phyloP scores from a whole-genome alignment of 495 filamentous ascomycete genomes.

The Podospora pseudopauciseta region DNA sequence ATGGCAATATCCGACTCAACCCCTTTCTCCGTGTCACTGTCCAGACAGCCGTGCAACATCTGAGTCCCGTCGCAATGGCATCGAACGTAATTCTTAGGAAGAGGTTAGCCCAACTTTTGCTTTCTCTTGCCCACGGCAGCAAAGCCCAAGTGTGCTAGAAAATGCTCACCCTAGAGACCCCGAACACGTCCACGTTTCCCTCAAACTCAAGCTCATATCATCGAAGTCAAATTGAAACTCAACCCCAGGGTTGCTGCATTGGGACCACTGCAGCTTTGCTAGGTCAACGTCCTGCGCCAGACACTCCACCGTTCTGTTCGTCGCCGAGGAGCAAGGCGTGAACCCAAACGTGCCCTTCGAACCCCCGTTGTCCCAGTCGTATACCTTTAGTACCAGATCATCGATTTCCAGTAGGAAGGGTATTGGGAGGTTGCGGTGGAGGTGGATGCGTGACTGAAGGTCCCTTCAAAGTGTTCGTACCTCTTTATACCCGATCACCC shows the following conservation, averaged over 20 bases:
- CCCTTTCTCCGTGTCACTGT: conserved; percentile 22
- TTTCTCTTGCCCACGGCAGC: neutral
- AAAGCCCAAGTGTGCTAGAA: neutral
- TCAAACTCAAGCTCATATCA: conserved; percentile 22
- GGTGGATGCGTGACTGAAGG: conserved; percentile 59
- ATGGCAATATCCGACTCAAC: conserved; percentile 26
- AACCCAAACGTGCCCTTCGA: conserved; percentile 28
- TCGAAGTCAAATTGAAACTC: conserved; percentile 26
- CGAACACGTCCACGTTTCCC: conserved; percentile 28
- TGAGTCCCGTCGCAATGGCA: conserved; percentile 23
- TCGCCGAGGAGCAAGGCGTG: conserved; percentile 24
- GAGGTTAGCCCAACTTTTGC: conserved; percentile 13
- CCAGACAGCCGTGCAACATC: conserved; percentile 26
- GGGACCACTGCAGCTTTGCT: conserved; percentile 23
- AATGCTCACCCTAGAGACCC: conserved; percentile 21
- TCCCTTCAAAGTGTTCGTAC: conserved; percentile 49
- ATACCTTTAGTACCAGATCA: conserved; percentile 25
- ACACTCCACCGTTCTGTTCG: conserved; percentile 26
- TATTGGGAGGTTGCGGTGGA: conserved; percentile 30
- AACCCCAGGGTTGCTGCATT: conserved; percentile 22
- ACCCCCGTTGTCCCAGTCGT: conserved; percentile 28
- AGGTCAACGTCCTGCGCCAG: conserved; percentile 24
- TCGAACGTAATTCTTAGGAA: conserved; percentile 18
- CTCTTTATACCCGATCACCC: conserved; percentile 8
- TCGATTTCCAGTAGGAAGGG: conserved; percentile 26